Evolutionary conservation across 1,284 basidiomycete species (phyloP), one percentile per base, ranked within the genome.

Genomic region (Ustilago sp.): DNA sequence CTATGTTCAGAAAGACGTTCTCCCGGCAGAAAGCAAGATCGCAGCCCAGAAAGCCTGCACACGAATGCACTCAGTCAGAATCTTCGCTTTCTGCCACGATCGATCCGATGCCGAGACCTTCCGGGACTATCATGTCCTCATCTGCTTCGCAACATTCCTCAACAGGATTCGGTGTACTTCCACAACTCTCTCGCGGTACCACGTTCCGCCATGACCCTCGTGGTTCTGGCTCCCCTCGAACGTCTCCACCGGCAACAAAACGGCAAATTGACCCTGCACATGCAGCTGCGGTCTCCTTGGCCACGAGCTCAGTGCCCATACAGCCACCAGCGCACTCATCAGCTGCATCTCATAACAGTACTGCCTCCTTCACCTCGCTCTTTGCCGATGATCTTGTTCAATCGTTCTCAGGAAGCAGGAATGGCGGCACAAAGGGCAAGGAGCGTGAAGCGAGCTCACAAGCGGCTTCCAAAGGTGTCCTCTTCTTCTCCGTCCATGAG

Each of bases 401-500:
- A 36, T 59, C 71, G 36, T 67, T 68, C 13, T 63, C 70, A 3
- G 38, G 51, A 7, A 55, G 43, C 36, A 67, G 63, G 28, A 66
- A 67, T 34, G 39, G 51, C 8, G 47, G 60, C 2, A 55, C 31
- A 8, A 77, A 77, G 43, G 72, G 65, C 5, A 80, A 74, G 45
- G 75, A 77, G 1, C 68, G 68, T 17, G 74, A 67, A 3, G 36
- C 43, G 3, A n/a, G 43, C 55, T 52, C 67, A 35, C 52, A 74
- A 54, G 58, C 54, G 17, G 59, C 66, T 43, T 68, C 71, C 47
- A 77, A 70, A 31, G 79, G 79, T 31, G 74, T 79, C 23, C 38
- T 78, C 11, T 81, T 80, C 68, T 81, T 78, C 59, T 63, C 80
- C 5, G 63, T 81, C 3, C 75, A 80, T 43, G 79, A 81, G 50